Percentiles rank a stretch among this genome's conserved stretches.
Evolutionary conservation across 371 early-diverging fungal species (phyloP).

Genomic region (Entomophthora muscae): DNA sequence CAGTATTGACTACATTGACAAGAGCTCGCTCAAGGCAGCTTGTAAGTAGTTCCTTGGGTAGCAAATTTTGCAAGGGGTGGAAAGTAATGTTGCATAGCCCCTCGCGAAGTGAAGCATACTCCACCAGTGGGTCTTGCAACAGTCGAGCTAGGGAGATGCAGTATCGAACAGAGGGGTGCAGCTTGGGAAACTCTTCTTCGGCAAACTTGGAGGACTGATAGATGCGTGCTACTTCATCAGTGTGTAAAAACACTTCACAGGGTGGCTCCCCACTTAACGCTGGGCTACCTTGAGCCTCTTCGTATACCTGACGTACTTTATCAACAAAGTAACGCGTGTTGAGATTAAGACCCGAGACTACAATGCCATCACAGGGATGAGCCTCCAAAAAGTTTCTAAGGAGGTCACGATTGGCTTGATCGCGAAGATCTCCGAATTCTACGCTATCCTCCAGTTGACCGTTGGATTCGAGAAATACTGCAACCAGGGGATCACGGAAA

Average conservation of each 20-base stretch:
- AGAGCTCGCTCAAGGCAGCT: slow-evolving; percentile 62
- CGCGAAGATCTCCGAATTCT: slow-evolving; percentile 36
- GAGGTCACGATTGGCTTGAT: slow-evolving; percentile 28
- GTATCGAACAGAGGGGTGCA: slow-evolving; percentile 57
- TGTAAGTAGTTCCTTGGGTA: slow-evolving; percentile 36
- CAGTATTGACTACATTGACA: slow-evolving; percentile 66
- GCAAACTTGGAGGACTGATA: slow-evolving; percentile 59
- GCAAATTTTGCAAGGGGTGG: slow-evolving; percentile 56
- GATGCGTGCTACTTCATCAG: slow-evolving; percentile 77
- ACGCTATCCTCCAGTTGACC: slow-evolving; percentile 49
- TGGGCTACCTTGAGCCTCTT: slow-evolving; percentile 19
- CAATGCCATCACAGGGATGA: slow-evolving; percentile 57
- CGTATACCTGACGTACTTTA: slow-evolving; percentile 33
- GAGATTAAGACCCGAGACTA: slow-evolving; percentile 61
- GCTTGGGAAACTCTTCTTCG: slow-evolving; percentile 47
- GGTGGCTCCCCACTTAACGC: slow-evolving; percentile 11
- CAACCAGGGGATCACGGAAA: slow-evolving; percentile 42
- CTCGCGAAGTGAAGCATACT: slow-evolving; percentile 63
- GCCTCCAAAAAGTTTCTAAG: slow-evolving; percentile 37
- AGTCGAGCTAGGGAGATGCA: slow-evolving; percentile 72
- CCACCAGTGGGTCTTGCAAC: slow-evolving; percentile 69
- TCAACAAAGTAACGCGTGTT: slow-evolving; percentile 51
- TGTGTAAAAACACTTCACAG: slow-evolving; percentile 32
- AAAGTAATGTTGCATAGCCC: slow-evolving; percentile 46
- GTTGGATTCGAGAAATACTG: slow-evolving; percentile 55